Evolutionary conservation across 2,329 filamentous ascomycete genomes (phyloP).

Genomic region (Aspergillus novoparasiticus): DNA sequence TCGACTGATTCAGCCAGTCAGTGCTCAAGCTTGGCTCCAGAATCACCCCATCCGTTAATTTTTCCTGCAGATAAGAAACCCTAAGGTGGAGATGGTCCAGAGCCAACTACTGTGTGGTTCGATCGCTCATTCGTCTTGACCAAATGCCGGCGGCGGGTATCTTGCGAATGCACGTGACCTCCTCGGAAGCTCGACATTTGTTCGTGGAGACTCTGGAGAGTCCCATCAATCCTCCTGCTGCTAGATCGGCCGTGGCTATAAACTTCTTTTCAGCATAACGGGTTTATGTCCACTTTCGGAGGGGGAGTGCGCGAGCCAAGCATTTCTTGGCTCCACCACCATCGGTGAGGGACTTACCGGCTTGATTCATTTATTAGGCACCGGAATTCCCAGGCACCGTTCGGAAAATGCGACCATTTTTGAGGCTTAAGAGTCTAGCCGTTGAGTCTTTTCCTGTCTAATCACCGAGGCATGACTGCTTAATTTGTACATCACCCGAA

Average conservation of each 20-base stretch:
- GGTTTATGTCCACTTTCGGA: background rate
- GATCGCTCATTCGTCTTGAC: background rate
- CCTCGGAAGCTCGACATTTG: background rate
- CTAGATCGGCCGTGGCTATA: background rate
- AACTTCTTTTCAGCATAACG: background rate
- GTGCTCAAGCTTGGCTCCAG: background rate
- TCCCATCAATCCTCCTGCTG: background rate
- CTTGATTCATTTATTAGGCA: background rate
- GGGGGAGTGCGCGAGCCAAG: background rate
- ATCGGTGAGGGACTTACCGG: background rate
- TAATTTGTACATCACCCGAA: background rate
- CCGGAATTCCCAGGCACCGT: background rate
- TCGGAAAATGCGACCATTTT: conserved; percentile 2
- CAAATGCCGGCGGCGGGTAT: background rate
- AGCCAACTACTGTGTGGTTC: background rate
- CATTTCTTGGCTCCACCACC: conserved; percentile 1
- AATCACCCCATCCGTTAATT: conserved; percentile 2
- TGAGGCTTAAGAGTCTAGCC: background rate
- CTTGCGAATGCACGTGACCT: background rate
- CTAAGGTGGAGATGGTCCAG: background rate
- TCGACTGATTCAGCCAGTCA: background rate
- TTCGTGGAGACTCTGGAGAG: background rate
- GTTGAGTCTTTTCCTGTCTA: background rate
- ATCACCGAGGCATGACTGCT: background rate
- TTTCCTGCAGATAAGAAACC: conserved; percentile 3